phyloP scores from a whole-genome alignment of 2,329 filamentous ascomycete species.

The Colletotrichum lentis region DNA sequence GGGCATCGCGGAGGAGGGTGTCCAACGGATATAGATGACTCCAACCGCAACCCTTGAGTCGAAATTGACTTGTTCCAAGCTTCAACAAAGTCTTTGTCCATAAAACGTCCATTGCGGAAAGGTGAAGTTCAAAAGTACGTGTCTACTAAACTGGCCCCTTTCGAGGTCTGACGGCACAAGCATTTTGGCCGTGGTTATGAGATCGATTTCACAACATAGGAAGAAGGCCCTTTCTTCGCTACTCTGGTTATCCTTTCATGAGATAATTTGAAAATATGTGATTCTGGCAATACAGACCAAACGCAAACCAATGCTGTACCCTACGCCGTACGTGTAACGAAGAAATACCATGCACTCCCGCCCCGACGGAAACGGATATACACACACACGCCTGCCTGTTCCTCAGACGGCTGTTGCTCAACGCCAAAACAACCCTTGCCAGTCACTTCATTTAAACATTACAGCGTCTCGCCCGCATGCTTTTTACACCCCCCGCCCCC shows the following conservation, averaged over 20 bases:
- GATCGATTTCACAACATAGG: background rate
- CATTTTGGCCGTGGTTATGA: background rate
- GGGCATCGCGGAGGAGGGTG: no score
- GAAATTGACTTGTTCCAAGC: no score
- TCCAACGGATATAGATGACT: no score
- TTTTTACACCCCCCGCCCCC: background rate
- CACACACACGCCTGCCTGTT: background rate
- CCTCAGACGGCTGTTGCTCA: constrained; percentile 5
- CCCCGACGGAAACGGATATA: background rate
- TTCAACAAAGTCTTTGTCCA: no score
- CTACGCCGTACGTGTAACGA: constrained; percentile 20
- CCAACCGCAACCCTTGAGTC: no score
- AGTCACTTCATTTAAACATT: constrained; percentile 29
- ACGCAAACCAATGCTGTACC: constrained; percentile 24
- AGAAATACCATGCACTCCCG: constrained; percentile 30
- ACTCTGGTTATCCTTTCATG: background rate
- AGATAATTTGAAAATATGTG: constrained; percentile 20
- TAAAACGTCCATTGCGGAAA: no score
- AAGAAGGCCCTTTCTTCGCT: background rate
- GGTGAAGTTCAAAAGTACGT: no score
- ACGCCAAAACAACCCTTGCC: constrained; percentile 25
- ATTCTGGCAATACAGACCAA: constrained; percentile 12
- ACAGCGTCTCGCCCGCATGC: constrained; percentile 22
- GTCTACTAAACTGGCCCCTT: no score
- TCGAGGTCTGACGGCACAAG: background rate